A percentile compares a stretch with the other conserved stretches of the same genome.
Evolutionary conservation across 371 early-diverging fungal species (phyloP).

Genomic region (Mucor sp.): DNA sequence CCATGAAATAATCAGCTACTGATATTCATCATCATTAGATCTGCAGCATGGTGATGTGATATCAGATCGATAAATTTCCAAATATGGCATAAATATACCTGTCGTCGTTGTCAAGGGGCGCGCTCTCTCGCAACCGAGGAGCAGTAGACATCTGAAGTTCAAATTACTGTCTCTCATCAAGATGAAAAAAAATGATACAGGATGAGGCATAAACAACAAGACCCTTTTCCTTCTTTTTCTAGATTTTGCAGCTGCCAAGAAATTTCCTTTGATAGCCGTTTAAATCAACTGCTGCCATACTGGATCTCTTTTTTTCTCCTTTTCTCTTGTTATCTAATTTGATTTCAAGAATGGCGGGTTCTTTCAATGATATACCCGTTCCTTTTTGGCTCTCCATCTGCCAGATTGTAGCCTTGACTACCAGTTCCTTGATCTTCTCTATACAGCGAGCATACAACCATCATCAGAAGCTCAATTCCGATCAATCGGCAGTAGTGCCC

Average conservation of each 20-base stretch:
- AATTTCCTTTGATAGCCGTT: neutral
- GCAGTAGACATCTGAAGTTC: neutral
- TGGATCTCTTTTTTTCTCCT: neutral
- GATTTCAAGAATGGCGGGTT: neutral
- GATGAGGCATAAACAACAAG: neutral
- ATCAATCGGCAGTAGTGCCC: neutral
- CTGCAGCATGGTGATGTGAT: no score
- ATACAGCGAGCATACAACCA: constrained; percentile 18
- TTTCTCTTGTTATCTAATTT: neutral
- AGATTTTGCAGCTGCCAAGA: neutral
- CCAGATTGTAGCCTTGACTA: neutral
- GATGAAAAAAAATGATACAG: neutral
- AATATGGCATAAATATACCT: neutral
- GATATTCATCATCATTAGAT: no score
- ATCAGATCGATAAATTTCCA: neutral
- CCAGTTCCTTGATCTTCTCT: constrained; percentile 17
- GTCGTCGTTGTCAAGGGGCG: neutral
- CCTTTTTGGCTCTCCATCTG: neutral
- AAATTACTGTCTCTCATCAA: neutral
- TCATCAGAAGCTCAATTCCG: neutral
- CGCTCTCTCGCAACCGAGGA: no score
- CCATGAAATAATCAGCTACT: no score
- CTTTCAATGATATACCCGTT: neutral
- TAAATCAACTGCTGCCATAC: neutral
- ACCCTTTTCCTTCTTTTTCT: no score